Evolutionary conservation across 2,329 filamentous ascomycete genomes (phyloP).

Genomic region (Fusarium longipes): DNA sequence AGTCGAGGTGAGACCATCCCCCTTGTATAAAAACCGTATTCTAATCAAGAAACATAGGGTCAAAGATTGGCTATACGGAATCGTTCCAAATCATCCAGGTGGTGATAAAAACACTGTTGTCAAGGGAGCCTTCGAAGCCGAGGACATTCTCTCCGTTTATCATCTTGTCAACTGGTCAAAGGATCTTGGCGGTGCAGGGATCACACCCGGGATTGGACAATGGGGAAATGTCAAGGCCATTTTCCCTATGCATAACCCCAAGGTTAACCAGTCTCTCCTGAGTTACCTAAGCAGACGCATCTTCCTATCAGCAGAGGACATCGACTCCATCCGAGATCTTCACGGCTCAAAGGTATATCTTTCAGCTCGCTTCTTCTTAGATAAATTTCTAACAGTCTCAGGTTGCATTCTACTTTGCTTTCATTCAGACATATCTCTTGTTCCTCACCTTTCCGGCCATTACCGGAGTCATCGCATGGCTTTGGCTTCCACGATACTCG

Average conservation of each 20-base stretch:
- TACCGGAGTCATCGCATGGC: slow-evolving; percentile 75
- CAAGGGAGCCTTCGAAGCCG: slow-evolving; percentile 67
- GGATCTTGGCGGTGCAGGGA: slow-evolving; percentile 69
- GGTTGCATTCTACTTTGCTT: slow-evolving; percentile 86
- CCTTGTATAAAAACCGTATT: rapidly evolving
- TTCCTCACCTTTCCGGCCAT: slow-evolving; percentile 77
- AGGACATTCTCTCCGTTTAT: slow-evolving; percentile 77
- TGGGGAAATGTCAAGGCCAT: slow-evolving; percentile 71
- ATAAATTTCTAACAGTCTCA: slow-evolving; percentile 29
- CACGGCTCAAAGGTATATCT: slow-evolving; percentile 66
- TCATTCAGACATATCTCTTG: slow-evolving; percentile 79
- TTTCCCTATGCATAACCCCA: slow-evolving; percentile 71
- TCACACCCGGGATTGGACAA: slow-evolving; percentile 66
- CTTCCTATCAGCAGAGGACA: slow-evolving; percentile 61
- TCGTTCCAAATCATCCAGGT: slow-evolving; percentile 72
- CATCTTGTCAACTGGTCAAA: slow-evolving; percentile 71
- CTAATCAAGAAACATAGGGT: slow-evolving; percentile 59
- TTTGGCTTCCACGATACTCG: slow-evolving; percentile 76
- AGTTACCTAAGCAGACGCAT: slow-evolving; percentile 66
- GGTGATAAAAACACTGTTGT: slow-evolving; percentile 63
- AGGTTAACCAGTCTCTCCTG: slow-evolving; percentile 66
- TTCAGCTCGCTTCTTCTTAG: rapidly evolving
- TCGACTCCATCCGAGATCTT: slow-evolving; percentile 70
- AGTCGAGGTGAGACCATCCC: slow-evolving; percentile 64
- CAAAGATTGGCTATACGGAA: slow-evolving; percentile 79